Evolutionary conservation across 192 early-diverging fungal species (phyloP).

Genomic region (Entomortierella lignicola): DNA sequence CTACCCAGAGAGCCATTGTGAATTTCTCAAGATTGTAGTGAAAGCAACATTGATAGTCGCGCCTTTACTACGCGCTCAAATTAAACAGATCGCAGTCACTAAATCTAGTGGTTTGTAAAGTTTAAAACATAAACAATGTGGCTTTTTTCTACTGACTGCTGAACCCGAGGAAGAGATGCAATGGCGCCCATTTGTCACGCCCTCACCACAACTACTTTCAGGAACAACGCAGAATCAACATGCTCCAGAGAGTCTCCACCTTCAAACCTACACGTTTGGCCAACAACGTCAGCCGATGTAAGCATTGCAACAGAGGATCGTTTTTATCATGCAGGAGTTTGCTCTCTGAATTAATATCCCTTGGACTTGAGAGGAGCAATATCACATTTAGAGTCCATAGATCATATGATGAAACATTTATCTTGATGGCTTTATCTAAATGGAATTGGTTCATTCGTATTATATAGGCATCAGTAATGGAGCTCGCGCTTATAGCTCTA

Average conservation of each 20-base stretch:
- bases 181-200: not conserved
- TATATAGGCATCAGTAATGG: constrained; percentile 40
- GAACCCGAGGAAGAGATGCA: constrained; percentile 1
- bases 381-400: not conserved
- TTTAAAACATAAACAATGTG: constrained; percentile 47
- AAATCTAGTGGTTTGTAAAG: too few relatives aligned
- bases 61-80: too few relatives aligned
- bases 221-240: not conserved
- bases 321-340: too few relatives aligned
- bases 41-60: not conserved
- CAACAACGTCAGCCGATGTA: constrained; percentile 38
- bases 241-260: constrained; percentile 47
- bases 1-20: constrained; percentile 88
- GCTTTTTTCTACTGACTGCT: constrained; percentile 9
- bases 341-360: not conserved
- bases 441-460: not conserved
- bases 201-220: not conserved
- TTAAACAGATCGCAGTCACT: too few relatives aligned
- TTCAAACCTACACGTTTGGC: constrained; percentile 28
- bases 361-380: not conserved
- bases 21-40: constrained; percentile 1
- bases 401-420: too few relatives aligned
- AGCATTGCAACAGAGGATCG: not conserved
- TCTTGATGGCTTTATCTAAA: too few relatives aligned
- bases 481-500: constrained; percentile 29